Evolutionary conservation across 179 eudicot species (phyloP), one percentile per base, ranked within the genome.

Genomic region (Carnegiea gigantea): DNA sequence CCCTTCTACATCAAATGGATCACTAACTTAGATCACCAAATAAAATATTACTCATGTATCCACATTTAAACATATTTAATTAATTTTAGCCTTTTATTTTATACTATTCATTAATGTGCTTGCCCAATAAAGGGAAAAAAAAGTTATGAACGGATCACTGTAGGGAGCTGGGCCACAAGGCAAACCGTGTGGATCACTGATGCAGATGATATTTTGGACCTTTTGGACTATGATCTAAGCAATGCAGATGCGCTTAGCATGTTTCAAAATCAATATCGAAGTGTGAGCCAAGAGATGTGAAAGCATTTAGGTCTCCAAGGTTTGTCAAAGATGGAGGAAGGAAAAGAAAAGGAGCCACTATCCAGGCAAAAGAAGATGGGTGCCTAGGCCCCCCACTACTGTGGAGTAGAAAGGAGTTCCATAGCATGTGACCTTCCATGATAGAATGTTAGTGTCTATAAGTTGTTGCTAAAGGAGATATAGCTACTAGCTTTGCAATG

Each of bases 291-390:
- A 73, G 73, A 59, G 43, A 79, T 84, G 86, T 62, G 88, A 84
- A 82, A 79, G 82, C 76, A 75, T 40, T 26, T 77, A 20, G 71
- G 40, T 57, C 70, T 40, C 59, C 80, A 71, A 43, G 70, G 43
- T 38, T 78, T 72, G 48, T 73, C 65, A 62, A 78, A 77, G n/a
- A 79, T 75, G 84, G n/a, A 79, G 77, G 80, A 78, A 77, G 68
- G 62, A 81, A 83, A 62, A 78, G 76, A 78, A 75, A 71, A 44
- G 81, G 40, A 72, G 73, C 83, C 88, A 85, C 86, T 83, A 80
- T 28, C 59, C 65, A 79, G 85, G 86, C 88, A 88, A 88, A 83
- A 76, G 40, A 76, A 85, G 79, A 88, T 88, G 90, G 88, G 57
- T 77, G 76, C 20, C 12, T 67, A 67, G 88, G 83, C 38, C 87